A percentile compares a stretch with the other conserved stretches of the same genome.
phyloP scores from a whole-genome alignment of 202 grass and related monocot genomes.

The Dendrocalamus latiflorus region DNA sequence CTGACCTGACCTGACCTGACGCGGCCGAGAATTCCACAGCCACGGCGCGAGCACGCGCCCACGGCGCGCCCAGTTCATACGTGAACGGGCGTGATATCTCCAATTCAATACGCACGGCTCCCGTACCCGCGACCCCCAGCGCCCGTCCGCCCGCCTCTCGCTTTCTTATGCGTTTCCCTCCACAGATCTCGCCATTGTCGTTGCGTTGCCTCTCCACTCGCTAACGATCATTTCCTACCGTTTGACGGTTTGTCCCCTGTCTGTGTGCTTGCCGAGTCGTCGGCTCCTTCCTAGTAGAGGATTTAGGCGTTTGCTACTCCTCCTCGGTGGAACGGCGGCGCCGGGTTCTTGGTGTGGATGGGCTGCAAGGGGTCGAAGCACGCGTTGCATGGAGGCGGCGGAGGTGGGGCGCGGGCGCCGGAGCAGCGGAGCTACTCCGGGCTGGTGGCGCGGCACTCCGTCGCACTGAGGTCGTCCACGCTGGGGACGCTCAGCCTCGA shows the following conservation, averaged over 20 bases:
- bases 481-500: conserved; percentile 58
- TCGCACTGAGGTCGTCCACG: conserved; percentile 48
- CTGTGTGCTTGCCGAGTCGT: neutral
- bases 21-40: conserved; percentile 4
- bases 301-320: neutral
- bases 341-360: conserved; percentile 17
- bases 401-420: neutral
- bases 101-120: neutral
- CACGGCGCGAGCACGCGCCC: neutral
- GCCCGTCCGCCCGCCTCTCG: neutral
- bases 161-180: neutral
- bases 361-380: conserved; percentile 79
- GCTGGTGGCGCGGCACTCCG: conserved; percentile 16
- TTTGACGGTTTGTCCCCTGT: conserved; percentile 7
- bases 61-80: neutral
- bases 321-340: neutral
- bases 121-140: conserved; percentile 2
- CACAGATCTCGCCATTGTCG: conserved; percentile 36
- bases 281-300: neutral
- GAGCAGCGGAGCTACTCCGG: neutral
- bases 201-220: conserved; percentile 22
- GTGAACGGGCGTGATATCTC: neutral
- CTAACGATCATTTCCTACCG: conserved; percentile 17
- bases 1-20: neutral
- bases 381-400: neutral